These are phyloP conservation scores for Chaetomidium leptoderma DNA, from an alignment of 495 filamentous ascomycete genomes.

Conservation along the genomic window DNA sequence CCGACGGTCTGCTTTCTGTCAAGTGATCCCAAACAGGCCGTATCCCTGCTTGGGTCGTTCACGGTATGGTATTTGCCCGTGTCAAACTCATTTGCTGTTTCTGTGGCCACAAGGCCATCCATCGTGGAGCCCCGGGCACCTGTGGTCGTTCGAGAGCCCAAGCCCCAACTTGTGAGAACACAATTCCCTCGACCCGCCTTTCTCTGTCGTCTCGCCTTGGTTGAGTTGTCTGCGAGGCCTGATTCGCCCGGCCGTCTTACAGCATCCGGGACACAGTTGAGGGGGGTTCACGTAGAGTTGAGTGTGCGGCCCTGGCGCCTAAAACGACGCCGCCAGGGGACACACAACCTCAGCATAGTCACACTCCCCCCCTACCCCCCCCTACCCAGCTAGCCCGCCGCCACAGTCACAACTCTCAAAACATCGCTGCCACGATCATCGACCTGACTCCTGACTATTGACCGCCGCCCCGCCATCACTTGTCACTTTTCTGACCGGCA, in stretches of 20 bases:
- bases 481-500: slow-evolving; percentile 40
- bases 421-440: slow-evolving; percentile 3
- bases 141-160: slow-evolving; percentile 38
- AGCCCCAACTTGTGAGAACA: slow-evolving; percentile 11
- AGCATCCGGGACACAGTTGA: background rate
- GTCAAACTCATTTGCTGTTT: slow-evolving; percentile 48
- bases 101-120: slow-evolving; percentile 34
- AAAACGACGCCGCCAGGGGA: slow-evolving; percentile 6
- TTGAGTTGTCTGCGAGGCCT: background rate
- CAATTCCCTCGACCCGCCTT: slow-evolving; percentile 5
- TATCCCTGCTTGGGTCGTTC: slow-evolving; percentile 40
- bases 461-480: slow-evolving; percentile 31
- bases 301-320: slow-evolving; percentile 11
- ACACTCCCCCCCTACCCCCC: slow-evolving; percentile 11
- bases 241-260: slow-evolving; percentile 1
- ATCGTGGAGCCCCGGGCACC: slow-evolving; percentile 32
- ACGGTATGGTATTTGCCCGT: slow-evolving; percentile 43
- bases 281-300: slow-evolving; percentile 2
- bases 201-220: background rate
- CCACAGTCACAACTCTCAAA: slow-evolving; percentile 12
- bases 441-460: slow-evolving; percentile 13
- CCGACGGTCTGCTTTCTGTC: slow-evolving; percentile 43
- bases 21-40: slow-evolving; percentile 43
- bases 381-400: slow-evolving; percentile 5
- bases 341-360: slow-evolving; percentile 1